phyloP scores from a whole-genome alignment of 768 basidiomycete species.

The Phlebiopsis flavidoalba region DNA sequence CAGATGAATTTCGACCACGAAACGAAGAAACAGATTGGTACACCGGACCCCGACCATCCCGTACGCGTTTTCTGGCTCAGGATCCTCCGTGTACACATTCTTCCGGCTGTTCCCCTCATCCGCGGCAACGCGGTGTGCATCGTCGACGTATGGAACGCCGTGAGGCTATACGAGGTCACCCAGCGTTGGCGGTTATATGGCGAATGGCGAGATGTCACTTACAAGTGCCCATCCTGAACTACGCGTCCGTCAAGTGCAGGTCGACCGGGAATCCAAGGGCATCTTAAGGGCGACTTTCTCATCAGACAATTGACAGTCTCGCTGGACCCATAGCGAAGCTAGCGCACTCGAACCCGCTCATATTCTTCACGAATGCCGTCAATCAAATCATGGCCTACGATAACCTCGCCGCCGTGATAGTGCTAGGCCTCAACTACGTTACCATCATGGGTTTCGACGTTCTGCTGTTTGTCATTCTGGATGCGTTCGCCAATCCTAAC shows the following conservation, averaged over 20 bases:
- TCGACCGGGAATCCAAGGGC: constrained; percentile 83
- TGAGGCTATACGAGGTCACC: constrained; percentile 72
- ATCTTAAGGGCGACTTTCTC: constrained; percentile 84
- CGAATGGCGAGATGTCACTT: constrained; percentile 80
- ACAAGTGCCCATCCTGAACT: constrained; percentile 77
- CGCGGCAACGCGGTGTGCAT: constrained; percentile 84
- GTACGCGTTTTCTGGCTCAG: constrained; percentile 81
- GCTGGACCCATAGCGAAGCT: constrained; percentile 89
- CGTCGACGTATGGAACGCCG: constrained; percentile 89
- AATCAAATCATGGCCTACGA: constrained; percentile 96
- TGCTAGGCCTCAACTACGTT: constrained; percentile 84
- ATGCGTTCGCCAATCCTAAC: constrained; percentile 78
- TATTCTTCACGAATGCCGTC: constrained; percentile 85
- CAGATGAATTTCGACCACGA: constrained; percentile 50
- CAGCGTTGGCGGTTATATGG: constrained; percentile 90
- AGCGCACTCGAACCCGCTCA: constrained; percentile 90
- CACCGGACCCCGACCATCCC: constrained; percentile 53
- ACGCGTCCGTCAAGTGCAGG: constrained; percentile 73
- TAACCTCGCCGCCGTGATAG: constrained; percentile 85
- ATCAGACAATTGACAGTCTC: constrained; percentile 77
- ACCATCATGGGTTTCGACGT: constrained; percentile 95
- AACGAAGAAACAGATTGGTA: constrained; percentile 49
- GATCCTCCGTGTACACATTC: constrained; percentile 70
- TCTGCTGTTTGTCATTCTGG: constrained; percentile 80
- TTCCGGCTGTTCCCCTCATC: constrained; percentile 84